Base-by-base conservation (phyloP, 176 grass and related monocot species). In the Bonia amplexicaulis region DNA sequence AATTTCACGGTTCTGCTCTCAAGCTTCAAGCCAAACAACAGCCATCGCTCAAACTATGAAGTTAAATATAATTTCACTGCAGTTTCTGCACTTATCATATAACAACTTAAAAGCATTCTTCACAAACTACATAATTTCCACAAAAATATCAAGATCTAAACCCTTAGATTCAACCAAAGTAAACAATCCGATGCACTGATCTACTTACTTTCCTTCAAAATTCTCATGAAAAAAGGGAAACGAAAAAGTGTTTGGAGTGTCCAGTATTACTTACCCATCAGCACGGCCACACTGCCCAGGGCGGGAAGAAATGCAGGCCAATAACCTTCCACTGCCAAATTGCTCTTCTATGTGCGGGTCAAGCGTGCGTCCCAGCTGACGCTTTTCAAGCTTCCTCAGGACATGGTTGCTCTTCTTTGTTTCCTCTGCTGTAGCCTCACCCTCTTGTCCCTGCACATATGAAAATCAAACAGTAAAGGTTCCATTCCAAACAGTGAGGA, bases 301-400 rank as follows among this genome's bases (percentile, higher is more conserved):
- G 19, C 95, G 95, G 35, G 95, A 97, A 4, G 95, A 92, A 54
- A 97, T 94, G 70, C 86, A 92, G 26, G 95, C 95, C 78, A 94
- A 73, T 51, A 97, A 53, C 88, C 95, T 86, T 60, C 95, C 95
- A 61, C 90, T 68, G 0, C 92, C 23, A 73, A 97, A 97, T 49
- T 97, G 95, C 78, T 97, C 95, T 52, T 97, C 95, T 27, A 97
- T 97, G 74, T 97, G 95, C 0, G 86, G 9, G 54, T 97, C 92
- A 9, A 97, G 90, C 8, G 84, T 84, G 0, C 95, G 95, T 1
- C 78, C 88, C 84, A 89, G 54, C 42, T 94, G 88, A 12, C 92
- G 90, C 80, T 97, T 94, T 33, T 94, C 95, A 12, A 94, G 72
- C 82, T 97, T 97, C 78, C 92, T 85, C 72, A 68, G 27, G 59